Conservation (phyloP, 129 eudicot genomes). For the Calendula officinalis region DNA sequence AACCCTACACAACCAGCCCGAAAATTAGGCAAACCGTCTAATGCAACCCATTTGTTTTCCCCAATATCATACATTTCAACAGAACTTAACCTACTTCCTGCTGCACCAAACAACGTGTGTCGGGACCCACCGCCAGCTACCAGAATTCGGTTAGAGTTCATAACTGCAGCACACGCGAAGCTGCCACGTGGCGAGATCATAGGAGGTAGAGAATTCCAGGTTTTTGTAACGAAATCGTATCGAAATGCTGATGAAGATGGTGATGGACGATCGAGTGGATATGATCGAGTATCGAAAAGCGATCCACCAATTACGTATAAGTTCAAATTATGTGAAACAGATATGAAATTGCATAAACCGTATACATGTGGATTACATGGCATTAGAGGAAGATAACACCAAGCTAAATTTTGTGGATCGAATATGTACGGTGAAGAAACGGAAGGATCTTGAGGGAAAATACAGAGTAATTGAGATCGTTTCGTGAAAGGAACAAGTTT, state of each 20-base stretch:
- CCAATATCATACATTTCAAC: slow-evolving; percentile 83
- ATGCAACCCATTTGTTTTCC: slow-evolving; percentile 72
- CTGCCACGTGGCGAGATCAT: slow-evolving; percentile 87
- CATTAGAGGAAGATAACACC: slow-evolving; percentile 80
- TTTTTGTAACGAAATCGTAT: slow-evolving; percentile 38
- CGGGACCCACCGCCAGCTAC: slow-evolving; percentile 97
- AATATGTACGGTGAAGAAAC: slow-evolving; percentile 67
- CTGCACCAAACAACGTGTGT: slow-evolving; percentile 83
- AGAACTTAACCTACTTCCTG: slow-evolving; percentile 80
- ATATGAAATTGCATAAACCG: slow-evolving; percentile 66
- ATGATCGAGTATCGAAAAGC: slow-evolving; percentile 83
- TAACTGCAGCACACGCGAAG: slow-evolving; percentile 69
- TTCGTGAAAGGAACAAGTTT: slow-evolving; percentile 23
- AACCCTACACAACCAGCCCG: slow-evolving; percentile 96
- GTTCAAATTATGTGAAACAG: slow-evolving; percentile 40
- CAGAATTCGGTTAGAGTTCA: slow-evolving; percentile 41
- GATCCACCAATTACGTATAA: slow-evolving; percentile 82
- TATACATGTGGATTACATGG: slow-evolving; percentile 89
- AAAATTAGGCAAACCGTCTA: slow-evolving; percentile 73
- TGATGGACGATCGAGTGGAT: slow-evolving; percentile 72
- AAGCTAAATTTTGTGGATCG: slow-evolving; percentile 57
- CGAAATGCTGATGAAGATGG: slow-evolving; percentile 51
- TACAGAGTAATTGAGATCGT: slow-evolving; percentile 55
- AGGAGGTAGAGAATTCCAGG: slow-evolving; percentile 56
- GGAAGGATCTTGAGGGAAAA: slow-evolving; percentile 82